Evolutionary conservation across 2,329 filamentous ascomycete genomes (phyloP), one percentile per base, ranked within the genome.

Genomic region (Ophiobolus disseminans): DNA sequence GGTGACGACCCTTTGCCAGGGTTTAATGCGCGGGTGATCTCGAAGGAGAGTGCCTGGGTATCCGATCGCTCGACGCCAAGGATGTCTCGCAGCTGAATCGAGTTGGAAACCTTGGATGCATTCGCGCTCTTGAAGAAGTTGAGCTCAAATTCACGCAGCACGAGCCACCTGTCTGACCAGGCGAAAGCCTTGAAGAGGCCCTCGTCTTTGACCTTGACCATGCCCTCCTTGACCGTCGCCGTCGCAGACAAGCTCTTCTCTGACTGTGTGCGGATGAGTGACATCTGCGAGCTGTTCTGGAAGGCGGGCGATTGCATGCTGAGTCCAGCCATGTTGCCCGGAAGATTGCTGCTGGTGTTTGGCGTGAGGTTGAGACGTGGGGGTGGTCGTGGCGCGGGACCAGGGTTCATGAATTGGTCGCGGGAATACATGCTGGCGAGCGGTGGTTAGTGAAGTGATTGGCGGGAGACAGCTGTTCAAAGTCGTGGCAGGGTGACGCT

Each of bases 111-210:
- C 74, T 96, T 96, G 57, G 71, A 73, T 61, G 90, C 87, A 47
- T 88, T 89, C 69, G 95, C 90, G 53, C 85, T 88, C 78, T 97
- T 99, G 78, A 96, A 85, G 66, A 99, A 97, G 68, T 97, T 94
- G 32, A 99, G 83, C 50, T 91, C 88, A 68, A 92, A 92, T 73
- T 97, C 95, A 69, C 93, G 88, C 58, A 99, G 79, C 51, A 97
- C 90, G 47, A 99, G 80, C 73, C 89, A 97, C 70, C 93, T 91
- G 73, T 94, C 89, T 69, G 93, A 94, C 93, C 90, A 95, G 49
- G 80, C 77, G 86, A 88, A 50, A 86, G 91, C 77, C 66, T 87
- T 86, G 77, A 97, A 85, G 65, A 95, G 84, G 77, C 90, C 84
- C 75, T 92, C 92, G 74, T 97, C 94, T 79, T 97, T 97, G 71